Evolutionary conservation across 2,329 filamentous ascomycete genomes (phyloP), one percentile per base, ranked within the genome.

Genomic region (Laburnicola sp.): DNA sequence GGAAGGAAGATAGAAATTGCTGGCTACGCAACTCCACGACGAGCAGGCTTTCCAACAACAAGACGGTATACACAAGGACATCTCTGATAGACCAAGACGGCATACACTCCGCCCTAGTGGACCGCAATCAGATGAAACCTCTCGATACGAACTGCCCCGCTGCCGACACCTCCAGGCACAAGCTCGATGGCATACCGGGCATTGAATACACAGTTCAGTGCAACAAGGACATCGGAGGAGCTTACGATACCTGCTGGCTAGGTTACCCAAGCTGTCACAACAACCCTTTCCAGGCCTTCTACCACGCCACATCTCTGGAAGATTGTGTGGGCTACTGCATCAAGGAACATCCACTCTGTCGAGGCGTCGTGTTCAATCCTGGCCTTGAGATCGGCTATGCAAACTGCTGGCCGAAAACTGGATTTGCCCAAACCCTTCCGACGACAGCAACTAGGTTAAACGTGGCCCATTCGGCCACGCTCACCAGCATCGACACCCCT

Each of bases 381-480:
- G 58, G 46, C 2, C 53, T 68, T 3, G 48, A 62, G 35, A 63
- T 67, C 28, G 68, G 68, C 4, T 70, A 54, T 31, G 66, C 67
- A n/a, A 71, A 71, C 35, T 71, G 68, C 57, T 65, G 59, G 56
- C 64, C 59, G 16, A 71, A 68, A 25, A 62, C 59, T 0, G 62
- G 56, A 1, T 64, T 53, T 5, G 30, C 32, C 0, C 50, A 53
- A 11, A 42, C 36, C 2, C 36, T 69, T 11, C 25, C 38, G 1
- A 47, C 52, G 0, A 57, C 64, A 0, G 28, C 21, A 3, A 11
- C 37, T 0, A 56, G 45, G 10, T 23, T 48, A 6, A 63, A 63
- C 9, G 44, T 62, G 30, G 21, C 67, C 0, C 68, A 71, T 43
- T 54, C 61, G 0, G 67, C 66, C 2, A 58, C 59, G 6, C 62